phyloP scores from a whole-genome alignment of 2,329 filamentous ascomycete species.

The Myriosclerotinia curreyana region DNA sequence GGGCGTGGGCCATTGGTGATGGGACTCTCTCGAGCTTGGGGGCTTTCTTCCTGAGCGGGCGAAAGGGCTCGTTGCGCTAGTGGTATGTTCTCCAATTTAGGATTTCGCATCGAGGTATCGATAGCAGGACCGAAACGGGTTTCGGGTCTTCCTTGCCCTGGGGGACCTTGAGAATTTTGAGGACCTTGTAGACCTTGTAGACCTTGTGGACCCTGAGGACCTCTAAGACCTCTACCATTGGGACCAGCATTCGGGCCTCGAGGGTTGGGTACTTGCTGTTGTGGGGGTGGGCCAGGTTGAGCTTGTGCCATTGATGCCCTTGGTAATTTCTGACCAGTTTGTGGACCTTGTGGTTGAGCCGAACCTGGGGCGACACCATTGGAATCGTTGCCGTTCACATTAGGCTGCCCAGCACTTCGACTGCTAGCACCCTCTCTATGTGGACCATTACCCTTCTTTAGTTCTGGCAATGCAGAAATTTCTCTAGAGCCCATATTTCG shows the following conservation, averaged over 20 bases:
- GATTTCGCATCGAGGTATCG: conserved; percentile 40
- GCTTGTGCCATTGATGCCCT: conserved; percentile 57
- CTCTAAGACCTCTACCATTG: conserved; percentile 16
- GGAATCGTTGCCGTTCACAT: conserved; percentile 42
- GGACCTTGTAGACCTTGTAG: conserved; percentile 20
- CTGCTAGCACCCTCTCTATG: conserved; percentile 45
- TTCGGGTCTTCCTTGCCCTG: conserved; percentile 32
- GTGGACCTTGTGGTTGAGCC: conserved; percentile 40
- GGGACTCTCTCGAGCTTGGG: conserved; percentile 49
- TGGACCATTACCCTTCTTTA: conserved; percentile 48
- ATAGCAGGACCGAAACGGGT: conserved; percentile 35
- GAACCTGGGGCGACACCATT: conserved; percentile 38
- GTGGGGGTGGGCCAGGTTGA: conserved; percentile 61
- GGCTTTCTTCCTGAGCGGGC: conserved; percentile 42
- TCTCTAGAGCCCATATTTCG: conserved; percentile 37
- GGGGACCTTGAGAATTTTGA: conserved; percentile 21
- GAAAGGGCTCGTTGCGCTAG: conserved; percentile 41
- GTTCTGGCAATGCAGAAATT: conserved; percentile 41
- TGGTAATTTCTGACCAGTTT: conserved; percentile 54
- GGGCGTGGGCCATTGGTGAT: conserved; percentile 61
- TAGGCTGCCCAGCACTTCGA: conserved; percentile 39
- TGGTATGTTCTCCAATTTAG: conserved; percentile 48
- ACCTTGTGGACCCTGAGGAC: conserved; percentile 6
- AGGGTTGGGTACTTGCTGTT: conserved; percentile 59
- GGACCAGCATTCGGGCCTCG: conserved; percentile 27